Base-by-base conservation (phyloP, 78 protist species). In the Cavenderia fasciculata region DNA sequence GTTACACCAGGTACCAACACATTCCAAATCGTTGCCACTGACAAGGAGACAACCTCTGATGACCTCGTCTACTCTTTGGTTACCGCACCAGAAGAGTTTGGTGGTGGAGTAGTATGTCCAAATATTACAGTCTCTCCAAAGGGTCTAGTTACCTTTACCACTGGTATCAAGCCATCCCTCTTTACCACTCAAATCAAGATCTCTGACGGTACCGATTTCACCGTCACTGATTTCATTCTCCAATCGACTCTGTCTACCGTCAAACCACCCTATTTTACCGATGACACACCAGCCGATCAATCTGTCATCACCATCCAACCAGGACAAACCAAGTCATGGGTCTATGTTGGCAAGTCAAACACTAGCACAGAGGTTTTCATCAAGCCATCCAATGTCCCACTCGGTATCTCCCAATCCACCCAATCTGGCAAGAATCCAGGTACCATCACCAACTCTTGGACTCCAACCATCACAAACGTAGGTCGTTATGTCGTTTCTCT, bases 221-320 rank as follows among this genome's bases (percentile, higher is more conserved):
- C 72, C 36, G 92, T 66, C 16, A 49, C 27, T 16, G 92, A 86
- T 59, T 86, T 74, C 84, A 52, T 86, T 25, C n/a, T 86, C 43
- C 12, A 63, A 2, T 49, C 54, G 14, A 27, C 38, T 4, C 51
- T 63, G 14, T 27, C 54, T 40, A 56, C 38, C 5, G 7, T 1
- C 31, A 36, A 16, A 4, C 21, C 2, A 61, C 69, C 69, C 4
- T 61, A 34, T 34, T 61, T 61, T 12, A 12, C 31, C 6, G 69
- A 21, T 12, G 43, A 33, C 4, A 61, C 69, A 34, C 69, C 69
- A 12, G 10, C 23, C 69, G 43, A 61, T 18, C 44, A 61, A 7
- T 33, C 36, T 40, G 43, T 61, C 43, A 61, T 61, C 29, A 61
- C 23, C 6, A 31, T 33, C 31, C 49, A 33, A 34, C 31, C 16